Conservation (phyloP, 306 rosid genomes). For the Cotoneaster glaucophyllus region DNA sequence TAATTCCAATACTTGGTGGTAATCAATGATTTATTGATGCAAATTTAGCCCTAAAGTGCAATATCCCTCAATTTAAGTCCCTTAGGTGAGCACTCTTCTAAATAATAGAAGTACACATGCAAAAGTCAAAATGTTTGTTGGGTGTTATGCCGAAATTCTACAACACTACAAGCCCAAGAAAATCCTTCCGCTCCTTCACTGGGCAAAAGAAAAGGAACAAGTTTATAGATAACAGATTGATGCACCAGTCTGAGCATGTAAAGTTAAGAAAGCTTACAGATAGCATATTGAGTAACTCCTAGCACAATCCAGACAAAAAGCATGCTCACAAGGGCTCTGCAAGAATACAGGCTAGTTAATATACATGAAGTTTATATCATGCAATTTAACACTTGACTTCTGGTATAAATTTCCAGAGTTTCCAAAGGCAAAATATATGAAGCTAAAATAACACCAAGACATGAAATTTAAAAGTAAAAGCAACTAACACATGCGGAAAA, state of each 20-base stretch:
- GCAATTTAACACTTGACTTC: slow-evolving; percentile 11
- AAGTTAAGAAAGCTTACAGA: slow-evolving; percentile 53
- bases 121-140: not conserved
- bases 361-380: slow-evolving; percentile 4
- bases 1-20: not conserved
- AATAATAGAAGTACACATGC: not conserved
- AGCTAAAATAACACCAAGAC: not conserved
- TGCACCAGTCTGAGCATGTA: not conserved
- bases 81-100: not conserved
- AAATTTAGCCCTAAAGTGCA: not conserved
- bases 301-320: slow-evolving; percentile 94
- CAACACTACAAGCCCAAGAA: not conserved
- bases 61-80: not conserved
- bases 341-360: slow-evolving; percentile 29
- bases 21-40: not conserved
- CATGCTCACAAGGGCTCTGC: slow-evolving; percentile 99
- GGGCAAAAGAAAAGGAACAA: not conserved
- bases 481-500: not conserved
- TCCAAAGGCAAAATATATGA: not conserved
- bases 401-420: not conserved
- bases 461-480: not conserved
- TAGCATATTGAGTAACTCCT: slow-evolving; percentile 91
- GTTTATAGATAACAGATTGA: not conserved
- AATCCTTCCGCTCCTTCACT: not conserved
- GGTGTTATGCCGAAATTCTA: not conserved